Evolutionary conservation across 2,329 filamentous ascomycete species (phyloP), one percentile per base, ranked within the genome.

Genomic region (Fusarium setosum): DNA sequence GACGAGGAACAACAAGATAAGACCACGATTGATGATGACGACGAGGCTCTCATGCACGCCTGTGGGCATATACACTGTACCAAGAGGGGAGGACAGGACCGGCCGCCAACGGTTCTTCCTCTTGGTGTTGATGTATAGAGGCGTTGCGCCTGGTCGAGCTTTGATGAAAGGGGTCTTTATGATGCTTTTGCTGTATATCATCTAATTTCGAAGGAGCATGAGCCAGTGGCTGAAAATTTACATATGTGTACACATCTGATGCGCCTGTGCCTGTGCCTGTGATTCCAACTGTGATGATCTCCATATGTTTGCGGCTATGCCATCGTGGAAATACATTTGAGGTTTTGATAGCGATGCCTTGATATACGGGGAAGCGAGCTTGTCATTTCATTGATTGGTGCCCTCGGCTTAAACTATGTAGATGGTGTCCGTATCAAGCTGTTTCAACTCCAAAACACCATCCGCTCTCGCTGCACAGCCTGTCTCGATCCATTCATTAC

Each of bases 181-280:
- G 61, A 67, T 71, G 68, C 51, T 61, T 71, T 66, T 69, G 52
- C 59, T 71, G 67, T 73, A 63, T 67, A 67, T 70, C 71, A 72
- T 73, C 71, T 73, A 70, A 67, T 66, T 72, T 69, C 62, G 54
- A 72, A 55, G 57, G 62, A 65, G 56, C 57, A 72, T 52, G 65
- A 49, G 62, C 60, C 61, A 63, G 56, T 72, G 64, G 57, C 59
- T 53, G 64, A 67, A 59, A 62, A 62, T 69, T 53, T 69, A 72
- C 57, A 66, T 65, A 67, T 49, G 63, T 70, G 59, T 63, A 65
- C 47, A 72, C n/a, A n/a, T n/a, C n/a, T n/a, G n/a, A n/a, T n/a
- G 67, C 20, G 29, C 12, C 7, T 38, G 38, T 18, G 6, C 24
- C 15, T 41, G 23, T 41, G 26, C n/a, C 26, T 12, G 9, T 20